phyloP scores from a whole-genome alignment of 2,329 filamentous ascomycete genomes.

The Bipolaris oryzae region DNA sequence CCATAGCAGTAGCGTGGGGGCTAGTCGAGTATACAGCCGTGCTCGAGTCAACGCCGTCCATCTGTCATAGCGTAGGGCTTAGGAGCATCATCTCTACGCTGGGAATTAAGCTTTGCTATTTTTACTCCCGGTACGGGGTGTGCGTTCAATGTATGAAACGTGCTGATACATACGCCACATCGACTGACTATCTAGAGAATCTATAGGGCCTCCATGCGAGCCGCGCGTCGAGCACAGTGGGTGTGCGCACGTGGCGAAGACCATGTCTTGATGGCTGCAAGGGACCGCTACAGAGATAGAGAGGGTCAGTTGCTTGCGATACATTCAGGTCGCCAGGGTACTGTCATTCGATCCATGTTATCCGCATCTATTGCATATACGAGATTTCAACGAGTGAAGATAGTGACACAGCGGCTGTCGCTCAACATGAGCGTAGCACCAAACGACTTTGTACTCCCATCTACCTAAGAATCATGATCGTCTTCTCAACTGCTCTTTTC shows the following conservation, averaged over 20 bases:
- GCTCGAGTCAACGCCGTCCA: neutral
- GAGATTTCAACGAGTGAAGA: neutral
- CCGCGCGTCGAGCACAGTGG: neutral
- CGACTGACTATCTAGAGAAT: neutral
- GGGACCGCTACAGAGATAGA: neutral
- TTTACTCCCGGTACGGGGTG: neutral
- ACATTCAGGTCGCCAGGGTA: neutral
- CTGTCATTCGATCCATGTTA: neutral
- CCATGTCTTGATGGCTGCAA: neutral
- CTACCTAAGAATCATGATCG: neutral
- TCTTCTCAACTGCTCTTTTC: neutral
- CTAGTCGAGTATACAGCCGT: neutral
- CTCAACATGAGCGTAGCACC: neutral
- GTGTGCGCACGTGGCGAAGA: neutral
- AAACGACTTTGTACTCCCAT: neutral
- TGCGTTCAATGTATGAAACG: neutral
- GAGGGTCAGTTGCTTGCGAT: neutral
- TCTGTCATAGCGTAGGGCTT: neutral
- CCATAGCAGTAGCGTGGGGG: neutral
- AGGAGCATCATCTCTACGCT: neutral
- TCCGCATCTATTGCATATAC: neutral
- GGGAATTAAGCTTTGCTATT: neutral
- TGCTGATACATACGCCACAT: constrained; percentile 1
- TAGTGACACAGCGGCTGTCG: neutral
- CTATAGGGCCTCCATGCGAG: neutral